Conservation (phyloP, 2,329 filamentous ascomycete genomes). For the Magnaporthales sp. region DNA sequence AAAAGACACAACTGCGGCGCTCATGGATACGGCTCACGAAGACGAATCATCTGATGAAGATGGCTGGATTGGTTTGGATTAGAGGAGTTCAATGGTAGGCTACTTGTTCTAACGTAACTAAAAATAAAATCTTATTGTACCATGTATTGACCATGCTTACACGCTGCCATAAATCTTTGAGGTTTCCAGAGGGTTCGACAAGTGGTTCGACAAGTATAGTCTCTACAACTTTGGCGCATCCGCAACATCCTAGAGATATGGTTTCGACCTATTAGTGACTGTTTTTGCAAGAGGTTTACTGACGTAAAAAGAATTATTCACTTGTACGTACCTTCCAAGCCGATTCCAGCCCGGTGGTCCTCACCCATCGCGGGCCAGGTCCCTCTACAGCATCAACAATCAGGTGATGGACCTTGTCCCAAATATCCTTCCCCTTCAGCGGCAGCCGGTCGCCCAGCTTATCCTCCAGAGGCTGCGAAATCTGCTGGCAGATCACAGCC, state of each 20-base stretch:
- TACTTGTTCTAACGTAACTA: not conserved
- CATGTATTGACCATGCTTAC: not conserved
- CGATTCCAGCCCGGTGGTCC: constrained; percentile 52
- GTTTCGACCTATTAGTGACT: not conserved
- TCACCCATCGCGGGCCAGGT: constrained; percentile 47
- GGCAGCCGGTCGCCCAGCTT: constrained; percentile 33
- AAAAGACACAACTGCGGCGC: constrained; percentile 12
- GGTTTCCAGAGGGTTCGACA: not conserved
- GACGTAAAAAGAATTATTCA: not conserved
- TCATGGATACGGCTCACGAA: constrained; percentile 20
- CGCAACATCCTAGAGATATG: not conserved
- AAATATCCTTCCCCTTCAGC: constrained; percentile 47
- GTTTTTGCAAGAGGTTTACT: not conserved
- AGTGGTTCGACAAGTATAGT: not conserved
- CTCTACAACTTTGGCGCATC: constrained; percentile 1
- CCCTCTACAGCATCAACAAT: constrained; percentile 53
- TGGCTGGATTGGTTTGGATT: constrained; percentile 38
- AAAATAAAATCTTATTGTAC: not conserved
- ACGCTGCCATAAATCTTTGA: not conserved
- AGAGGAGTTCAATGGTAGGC: constrained; percentile 14
- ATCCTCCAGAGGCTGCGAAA: constrained; percentile 33
- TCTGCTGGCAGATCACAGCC: constrained; percentile 52
- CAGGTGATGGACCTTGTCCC: constrained; percentile 52
- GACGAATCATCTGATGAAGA: constrained; percentile 32
- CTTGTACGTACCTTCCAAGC: constrained; percentile 47